Base-by-base conservation (phyloP, 179 eudicot species). In the Pouteria campechiana region DNA sequence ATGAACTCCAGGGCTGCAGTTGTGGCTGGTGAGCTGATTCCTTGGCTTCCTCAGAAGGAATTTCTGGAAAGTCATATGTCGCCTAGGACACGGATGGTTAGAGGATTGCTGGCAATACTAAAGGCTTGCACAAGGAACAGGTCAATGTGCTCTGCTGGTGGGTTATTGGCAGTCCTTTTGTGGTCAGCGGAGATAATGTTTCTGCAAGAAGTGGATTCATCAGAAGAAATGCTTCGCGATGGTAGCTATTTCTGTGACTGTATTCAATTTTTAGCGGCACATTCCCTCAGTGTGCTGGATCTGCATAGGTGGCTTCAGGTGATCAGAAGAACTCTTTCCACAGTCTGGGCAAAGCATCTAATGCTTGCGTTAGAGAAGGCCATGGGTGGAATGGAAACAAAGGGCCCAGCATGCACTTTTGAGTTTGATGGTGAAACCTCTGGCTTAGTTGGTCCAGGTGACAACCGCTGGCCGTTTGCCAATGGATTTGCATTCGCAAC, bases 371-470 rank as follows among this genome's bases (percentile, higher is more conserved):
- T 92, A 68, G 99, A 92, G 69, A 92, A 80, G 68, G 96, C 96
- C 37, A 72, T 83, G 51, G 74, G 77, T 60, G 96, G 95, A 58
- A 83, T 79, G 70, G 99, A 92, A 69, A 75, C 87, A 30, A 73
- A 70, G 48, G 99, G 96, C 52, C 99, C 99, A 34, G 76, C 94
- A 35, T 58, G 73, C 67, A 79, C 92, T 33, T 92, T 92, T 53
- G 99, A 92, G 72, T 92, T 92, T 39, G 99, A 92, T 63, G 99
- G 99, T 41, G 99, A 92, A 69, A 92, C 96, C 68, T 92, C 99
- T 50, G 99, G 96, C 52, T 68, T 92, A 73, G 75, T 92, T 40
- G 96, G 99, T 45, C 96, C 99, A 20, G 96, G 99, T 38, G 99
- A 92, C 59, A 75, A 83, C 63, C 83, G 83, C 30, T 92, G 99